These are phyloP conservation scores for Tetratostichococcus sp. DNA, from an alignment of 139 green algal genomes.

Conservation along the genomic window DNA sequence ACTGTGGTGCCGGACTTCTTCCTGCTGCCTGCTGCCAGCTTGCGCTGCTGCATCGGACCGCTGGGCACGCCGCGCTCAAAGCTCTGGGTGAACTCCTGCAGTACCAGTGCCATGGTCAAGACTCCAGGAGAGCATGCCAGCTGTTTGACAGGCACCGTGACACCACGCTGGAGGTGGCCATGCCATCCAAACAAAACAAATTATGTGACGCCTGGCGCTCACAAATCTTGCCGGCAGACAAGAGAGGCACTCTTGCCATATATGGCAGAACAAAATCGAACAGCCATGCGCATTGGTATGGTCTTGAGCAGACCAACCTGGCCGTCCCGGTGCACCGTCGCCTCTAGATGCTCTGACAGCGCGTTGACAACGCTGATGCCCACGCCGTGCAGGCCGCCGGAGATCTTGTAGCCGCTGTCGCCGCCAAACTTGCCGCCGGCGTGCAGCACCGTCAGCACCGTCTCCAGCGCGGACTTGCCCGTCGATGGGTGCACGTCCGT, in stretches of 20 bases:
- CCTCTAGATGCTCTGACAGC: constrained; percentile 74
- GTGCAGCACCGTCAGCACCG: constrained; percentile 91
- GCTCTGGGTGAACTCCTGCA: constrained; percentile 52
- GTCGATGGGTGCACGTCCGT: constrained; percentile 86
- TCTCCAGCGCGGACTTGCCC: constrained; percentile 77
- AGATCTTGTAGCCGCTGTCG: constrained; percentile 78
- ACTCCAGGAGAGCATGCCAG: too few relatives aligned
- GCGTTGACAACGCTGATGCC: constrained; percentile 96
- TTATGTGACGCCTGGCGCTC: too few relatives aligned
- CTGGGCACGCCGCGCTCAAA: constrained; percentile 60
- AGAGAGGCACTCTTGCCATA: too few relatives aligned
- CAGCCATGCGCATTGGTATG: too few relatives aligned
- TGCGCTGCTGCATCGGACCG: not conserved
- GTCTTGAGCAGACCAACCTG: not conserved
- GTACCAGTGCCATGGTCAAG: too few relatives aligned
- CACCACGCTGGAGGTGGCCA: too few relatives aligned
- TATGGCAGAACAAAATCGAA: too few relatives aligned
- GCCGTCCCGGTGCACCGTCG: constrained; percentile 66
- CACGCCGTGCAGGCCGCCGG: constrained; percentile 94
- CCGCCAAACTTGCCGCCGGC: constrained; percentile 98
- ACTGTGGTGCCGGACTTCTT: constrained; percentile 62
- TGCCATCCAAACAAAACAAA: too few relatives aligned
- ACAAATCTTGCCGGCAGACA: too few relatives aligned
- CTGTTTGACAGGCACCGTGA: too few relatives aligned
- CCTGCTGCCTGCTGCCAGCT: not conserved